Evolutionary conservation across 495 filamentous ascomycete species (phyloP).

Genomic region (Platismatia glauca): DNA sequence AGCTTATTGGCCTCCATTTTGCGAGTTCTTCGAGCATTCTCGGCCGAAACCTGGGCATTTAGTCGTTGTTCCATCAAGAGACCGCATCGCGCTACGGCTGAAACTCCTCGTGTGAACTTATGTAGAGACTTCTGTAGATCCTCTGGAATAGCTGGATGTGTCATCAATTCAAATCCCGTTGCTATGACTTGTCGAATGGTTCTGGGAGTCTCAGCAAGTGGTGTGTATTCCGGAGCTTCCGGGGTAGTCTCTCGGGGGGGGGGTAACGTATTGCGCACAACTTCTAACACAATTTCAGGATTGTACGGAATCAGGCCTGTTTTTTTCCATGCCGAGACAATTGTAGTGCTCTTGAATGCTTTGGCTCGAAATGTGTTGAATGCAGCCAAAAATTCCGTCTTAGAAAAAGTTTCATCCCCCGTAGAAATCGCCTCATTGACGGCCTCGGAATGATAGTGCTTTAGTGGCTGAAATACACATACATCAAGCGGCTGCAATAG

Average conservation of each 20-base stretch:
- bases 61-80: background rate
- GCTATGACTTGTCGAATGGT: background rate
- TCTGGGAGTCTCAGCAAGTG: background rate
- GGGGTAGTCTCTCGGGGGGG: background rate
- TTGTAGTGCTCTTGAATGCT: background rate
- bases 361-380: background rate
- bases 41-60: background rate
- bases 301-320: background rate
- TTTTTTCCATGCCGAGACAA: conserved; percentile 1
- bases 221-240: background rate
- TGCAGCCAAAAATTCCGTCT: background rate
- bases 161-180: background rate
- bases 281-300: no score
- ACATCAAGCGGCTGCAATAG: conserved; percentile 1
- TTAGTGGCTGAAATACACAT: conserved; percentile 30
- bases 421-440: background rate
- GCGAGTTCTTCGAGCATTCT: background rate
- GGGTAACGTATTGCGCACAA: background rate
- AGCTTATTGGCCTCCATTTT: no score
- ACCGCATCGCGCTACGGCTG: background rate
- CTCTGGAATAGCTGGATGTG: background rate
- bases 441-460: conserved; percentile 2
- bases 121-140: background rate
- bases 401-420: background rate
- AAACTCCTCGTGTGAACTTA: background rate